Evolutionary conservation across 78 protist species (phyloP), one percentile per base, ranked within the genome.

Genomic region (Dictyostelium intermedium): DNA sequence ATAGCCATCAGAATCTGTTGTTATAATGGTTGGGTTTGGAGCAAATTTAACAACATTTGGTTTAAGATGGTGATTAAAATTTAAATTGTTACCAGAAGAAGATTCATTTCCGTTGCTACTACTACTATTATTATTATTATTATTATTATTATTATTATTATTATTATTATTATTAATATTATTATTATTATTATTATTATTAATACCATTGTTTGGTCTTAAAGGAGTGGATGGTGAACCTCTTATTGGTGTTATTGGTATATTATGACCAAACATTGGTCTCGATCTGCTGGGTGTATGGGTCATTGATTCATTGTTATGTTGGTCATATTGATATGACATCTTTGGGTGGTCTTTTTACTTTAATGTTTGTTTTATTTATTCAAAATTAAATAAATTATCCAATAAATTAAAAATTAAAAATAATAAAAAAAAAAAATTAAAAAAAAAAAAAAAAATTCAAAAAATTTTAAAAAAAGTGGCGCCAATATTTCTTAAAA

Each of bases 311-410:
- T 27, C 39, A 72, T 34, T 32, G 6, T 72, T 30, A 34, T 30
- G 45, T 27, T 72, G 79, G 45, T 72, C 79, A 72, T 72, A 34
- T 32, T 72, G 79, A 72, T 72, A 72, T 32, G 79, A 72, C 79
- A 72, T 66, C 27, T n/a, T 66, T 72, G 0, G 2, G 13, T 34
- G 14, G 20, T 72, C 13, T 0, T 30, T 69, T 50, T 50, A 16
- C 20, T 56, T 56, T 56, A 20, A 20, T 5, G 5, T 20, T 1
- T 56, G 16, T 20, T 56, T 56, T 20, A 56, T 56, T 56, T 56
- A 56, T n/a, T n/a, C n/a, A n/a, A n/a, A n/a, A n/a, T n/a, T n/a
- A n/a, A n/a, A n/a, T n/a, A n/a, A n/a, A n/a, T n/a, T n/a, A n/a
- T n/a, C n/a, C n/a, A n/a, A n/a, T n/a, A n/a, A n/a, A n/a, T n/a